phyloP scores from a whole-genome alignment of 208 protist species.

The Trypanosoma theileri region DNA sequence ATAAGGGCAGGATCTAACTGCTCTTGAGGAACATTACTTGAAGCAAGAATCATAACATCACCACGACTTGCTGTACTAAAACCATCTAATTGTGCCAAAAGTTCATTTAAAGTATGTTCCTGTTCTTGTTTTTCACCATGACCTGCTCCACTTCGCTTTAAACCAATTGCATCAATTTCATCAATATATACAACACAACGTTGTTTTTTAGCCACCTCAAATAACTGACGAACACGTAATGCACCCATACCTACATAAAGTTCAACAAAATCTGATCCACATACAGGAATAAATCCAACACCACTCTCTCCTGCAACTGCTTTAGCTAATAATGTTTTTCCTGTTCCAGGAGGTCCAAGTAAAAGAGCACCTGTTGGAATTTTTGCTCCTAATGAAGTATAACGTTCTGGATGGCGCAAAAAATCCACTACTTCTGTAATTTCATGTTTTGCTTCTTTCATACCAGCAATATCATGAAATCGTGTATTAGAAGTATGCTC shows the following conservation, averaged over 20 bases:
- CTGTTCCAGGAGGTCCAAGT: slow-evolving; percentile 92
- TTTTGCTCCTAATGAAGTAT: slow-evolving; percentile 76
- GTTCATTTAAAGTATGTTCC: slow-evolving; percentile 97
- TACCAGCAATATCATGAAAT: slow-evolving; percentile 86
- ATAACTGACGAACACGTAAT: slow-evolving; percentile 93
- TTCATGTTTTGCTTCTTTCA: slow-evolving; percentile 96
- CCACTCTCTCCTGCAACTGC: slow-evolving; percentile 91
- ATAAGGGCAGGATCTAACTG: slow-evolving; percentile 91
- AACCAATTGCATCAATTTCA: slow-evolving; percentile 98
- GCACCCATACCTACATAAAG: slow-evolving; percentile 96
- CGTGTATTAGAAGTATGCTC: slow-evolving; percentile 54
- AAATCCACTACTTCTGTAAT: slow-evolving; percentile 97
- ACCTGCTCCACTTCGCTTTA: slow-evolving; percentile 60
- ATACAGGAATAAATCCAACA: slow-evolving; percentile 92
- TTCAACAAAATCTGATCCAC: slow-evolving; percentile 96
- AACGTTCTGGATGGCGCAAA: slow-evolving; percentile 83
- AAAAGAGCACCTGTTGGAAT: slow-evolving; percentile 86
- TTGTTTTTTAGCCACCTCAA: slow-evolving; percentile 92
- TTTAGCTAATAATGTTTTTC: slow-evolving; percentile 95
- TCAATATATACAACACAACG: slow-evolving; percentile 98
- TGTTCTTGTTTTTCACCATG: slow-evolving; percentile 92
- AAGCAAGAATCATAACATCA: slow-evolving; percentile 94
- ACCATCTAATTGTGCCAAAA: slow-evolving; percentile 97
- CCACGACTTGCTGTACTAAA: slow-evolving; percentile 74
- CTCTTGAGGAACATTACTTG: slow-evolving; percentile 95